A percentile compares a stretch with the other conserved stretches of the same genome.
Conservation (phyloP, 208 protist species). For the Zelonia costaricensis region DNA sequence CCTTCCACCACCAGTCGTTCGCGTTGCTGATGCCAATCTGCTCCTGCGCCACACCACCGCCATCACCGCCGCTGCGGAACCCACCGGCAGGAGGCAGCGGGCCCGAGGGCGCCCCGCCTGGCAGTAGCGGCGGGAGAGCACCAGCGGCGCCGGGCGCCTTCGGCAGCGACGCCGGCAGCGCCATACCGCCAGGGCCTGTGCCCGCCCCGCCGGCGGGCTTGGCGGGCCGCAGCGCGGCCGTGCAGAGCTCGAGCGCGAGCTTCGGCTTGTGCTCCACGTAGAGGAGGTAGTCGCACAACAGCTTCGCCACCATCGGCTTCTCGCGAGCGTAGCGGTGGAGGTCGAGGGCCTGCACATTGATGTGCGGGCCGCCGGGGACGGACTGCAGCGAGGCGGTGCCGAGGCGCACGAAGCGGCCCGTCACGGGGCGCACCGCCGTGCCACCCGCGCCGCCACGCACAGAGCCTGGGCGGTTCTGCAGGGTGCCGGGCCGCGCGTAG, state of each 20-base stretch:
- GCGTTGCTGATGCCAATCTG: conserved; percentile 51
- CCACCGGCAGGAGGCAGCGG: not conserved
- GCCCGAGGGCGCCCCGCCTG: too few species aligned
- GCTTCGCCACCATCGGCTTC: conserved; percentile 90
- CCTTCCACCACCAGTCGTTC: conserved; percentile 97
- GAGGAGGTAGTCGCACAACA: conserved; percentile 95
- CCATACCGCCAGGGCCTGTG: not conserved
- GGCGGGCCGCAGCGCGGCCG: conserved; percentile 38
- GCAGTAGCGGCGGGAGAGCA: not conserved
- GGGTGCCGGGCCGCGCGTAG: conserved; percentile 80
- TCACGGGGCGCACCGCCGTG: conserved; percentile 74
- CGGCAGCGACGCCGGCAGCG: not conserved
- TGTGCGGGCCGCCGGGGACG: conserved; percentile 77
- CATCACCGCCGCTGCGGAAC: not conserved
- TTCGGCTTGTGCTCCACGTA: conserved; percentile 93
- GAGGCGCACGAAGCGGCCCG: conserved; percentile 91
- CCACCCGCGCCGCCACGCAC: conserved; percentile 42
- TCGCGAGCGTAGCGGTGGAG: conserved; percentile 90
- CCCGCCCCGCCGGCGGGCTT: conserved; percentile 5
- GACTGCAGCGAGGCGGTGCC: conserved; percentile 92
- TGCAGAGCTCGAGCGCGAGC: conserved; percentile 91
- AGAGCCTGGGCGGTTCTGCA: conserved; percentile 44
- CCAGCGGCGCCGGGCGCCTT: not conserved
- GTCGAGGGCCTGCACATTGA: conserved; percentile 84
- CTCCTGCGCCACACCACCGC: conserved; percentile 7